Percentiles rank a stretch among this genome's conserved stretches.
Conservation (phyloP, 164 flowering plant species). For the Nelumbo lutea region DNA sequence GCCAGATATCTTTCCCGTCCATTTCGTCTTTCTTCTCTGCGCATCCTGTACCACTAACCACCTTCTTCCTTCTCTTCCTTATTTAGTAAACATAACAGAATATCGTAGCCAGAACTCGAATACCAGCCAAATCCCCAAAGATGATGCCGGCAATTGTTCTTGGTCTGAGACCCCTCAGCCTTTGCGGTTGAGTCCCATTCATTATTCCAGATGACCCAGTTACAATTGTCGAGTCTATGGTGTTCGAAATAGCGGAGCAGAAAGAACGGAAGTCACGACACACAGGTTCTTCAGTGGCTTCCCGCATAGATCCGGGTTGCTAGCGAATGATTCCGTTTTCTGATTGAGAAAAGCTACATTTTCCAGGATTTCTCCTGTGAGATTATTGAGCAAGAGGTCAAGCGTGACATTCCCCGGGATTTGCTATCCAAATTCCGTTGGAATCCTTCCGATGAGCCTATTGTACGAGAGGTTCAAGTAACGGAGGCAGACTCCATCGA, state of each 20-base stretch:
- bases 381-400: conserved; percentile 67
- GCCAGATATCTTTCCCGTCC: conserved; percentile 1
- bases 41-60: conserved; percentile 13
- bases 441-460: conserved; percentile 45
- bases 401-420: conserved; percentile 47
- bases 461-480: conserved; percentile 71
- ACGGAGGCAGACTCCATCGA: conserved; percentile 40
- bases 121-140: conserved; percentile 56
- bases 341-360: conserved; percentile 38
- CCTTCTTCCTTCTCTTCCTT: conserved; percentile 19
- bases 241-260: conserved; percentile 54
- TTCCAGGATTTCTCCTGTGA: conserved; percentile 66
- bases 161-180: conserved; percentile 38
- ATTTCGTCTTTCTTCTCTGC: conserved; percentile 10
- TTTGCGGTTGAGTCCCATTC: conserved; percentile 3
- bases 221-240: conserved; percentile 21
- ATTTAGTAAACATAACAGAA: conserved; percentile 44
- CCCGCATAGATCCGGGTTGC: conserved; percentile 73
- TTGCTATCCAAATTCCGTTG: conserved; percentile 31
- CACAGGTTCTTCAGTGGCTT: conserved; percentile 62
- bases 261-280: conserved; percentile 45
- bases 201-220: conserved; percentile 13
- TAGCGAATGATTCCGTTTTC: conserved; percentile 42
- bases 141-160: conserved; percentile 45
- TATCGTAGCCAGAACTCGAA: conserved; percentile 41